phyloP scores from a whole-genome alignment of 1,284 basidiomycete species.

The Kwoniella shivajii region DNA sequence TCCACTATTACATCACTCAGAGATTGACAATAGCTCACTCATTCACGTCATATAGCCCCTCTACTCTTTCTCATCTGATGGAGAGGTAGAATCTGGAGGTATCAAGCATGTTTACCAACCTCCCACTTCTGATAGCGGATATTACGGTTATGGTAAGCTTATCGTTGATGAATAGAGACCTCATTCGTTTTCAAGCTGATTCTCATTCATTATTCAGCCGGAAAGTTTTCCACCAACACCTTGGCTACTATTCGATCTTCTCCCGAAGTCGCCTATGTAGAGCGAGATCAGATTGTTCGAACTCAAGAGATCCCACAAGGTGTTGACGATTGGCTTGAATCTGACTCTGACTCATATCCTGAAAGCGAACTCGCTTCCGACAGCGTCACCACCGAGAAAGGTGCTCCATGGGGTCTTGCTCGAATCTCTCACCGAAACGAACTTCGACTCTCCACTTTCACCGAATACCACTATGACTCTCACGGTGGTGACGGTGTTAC shows the following conservation, averaged over 20 bases:
- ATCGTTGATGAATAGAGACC: neutral
- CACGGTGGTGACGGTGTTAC: conserved; percentile 88
- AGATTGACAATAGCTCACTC: neutral
- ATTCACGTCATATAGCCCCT: conserved; percentile 31
- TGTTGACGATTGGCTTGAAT: conserved; percentile 35
- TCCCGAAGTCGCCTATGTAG: conserved; percentile 92
- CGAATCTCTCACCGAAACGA: conserved; percentile 85
- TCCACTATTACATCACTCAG: too few species aligned
- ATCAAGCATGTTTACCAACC: conserved; percentile 51
- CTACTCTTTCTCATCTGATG: conserved; percentile 31
- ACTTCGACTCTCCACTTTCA: conserved; percentile 83
- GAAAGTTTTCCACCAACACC: conserved; percentile 73
- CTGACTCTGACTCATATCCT: neutral
- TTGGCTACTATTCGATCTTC: conserved; percentile 77
- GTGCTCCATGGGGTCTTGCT: conserved; percentile 95
- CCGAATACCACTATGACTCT: conserved; percentile 75
- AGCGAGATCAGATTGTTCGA: conserved; percentile 85
- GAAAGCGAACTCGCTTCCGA: conserved; percentile 23
- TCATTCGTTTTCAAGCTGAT: too few species aligned
- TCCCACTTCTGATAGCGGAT: conserved; percentile 32
- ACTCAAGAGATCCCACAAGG: conserved; percentile 61
- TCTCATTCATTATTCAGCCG: conserved; percentile 61
- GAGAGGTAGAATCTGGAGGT: conserved; percentile 41
- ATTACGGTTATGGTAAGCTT: conserved; percentile 51
- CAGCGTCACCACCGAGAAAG: conserved; percentile 62